Evolutionary conservation across 106 monocot species (phyloP), one percentile per base, ranked within the genome.

Genomic region (Narthecium ossifragum): DNA sequence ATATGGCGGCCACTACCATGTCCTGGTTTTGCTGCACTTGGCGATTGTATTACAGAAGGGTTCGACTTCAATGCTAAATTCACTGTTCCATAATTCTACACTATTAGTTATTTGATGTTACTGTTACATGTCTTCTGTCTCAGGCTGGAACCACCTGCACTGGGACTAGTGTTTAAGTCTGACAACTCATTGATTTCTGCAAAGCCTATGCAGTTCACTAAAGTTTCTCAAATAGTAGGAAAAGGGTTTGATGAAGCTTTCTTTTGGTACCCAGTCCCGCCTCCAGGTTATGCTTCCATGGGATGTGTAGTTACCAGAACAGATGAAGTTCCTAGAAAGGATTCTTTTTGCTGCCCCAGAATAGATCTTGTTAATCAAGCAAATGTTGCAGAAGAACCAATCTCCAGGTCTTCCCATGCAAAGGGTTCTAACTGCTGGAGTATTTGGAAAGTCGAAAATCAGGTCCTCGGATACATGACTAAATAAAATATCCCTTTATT

Each of bases 391-490:
- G 80, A 75, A 8, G 67, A 63, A 36, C 90, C 96, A 14, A 73
- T 86, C 34, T 86, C 84, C 57, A 77, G 75, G 66, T 90, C 96
- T 15, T 78, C 76, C 24, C 76, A 59, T 51, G 68, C 84, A 23
- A 96, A 84, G 64, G 90, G 80, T 33, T 53, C 83, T 9, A 84
- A 60, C 46, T 90, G 87, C 77, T 92, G 83, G 96, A 96, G 96
- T 62, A 83, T 96, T 49, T 96, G 96, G 96, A 90, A 84, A 90
- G 78, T 96, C 65, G 83, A 81, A 70, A 96, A 96, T 74, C 96
- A 96, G 96, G 96, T 96, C 52, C 26, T 53, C 34, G 10, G 17
- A 40, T 15, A 14, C n/a, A n/a, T n/a, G n/a, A n/a, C n/a, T n/a
- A n/a, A n/a, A n/a, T n/a, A n/a, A n/a, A n/a, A n/a, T n/a, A n/a